These are phyloP conservation scores for Sclerotinia nivalis DNA, from an alignment of 2,329 filamentous ascomycete species.

Conservation along the genomic window DNA sequence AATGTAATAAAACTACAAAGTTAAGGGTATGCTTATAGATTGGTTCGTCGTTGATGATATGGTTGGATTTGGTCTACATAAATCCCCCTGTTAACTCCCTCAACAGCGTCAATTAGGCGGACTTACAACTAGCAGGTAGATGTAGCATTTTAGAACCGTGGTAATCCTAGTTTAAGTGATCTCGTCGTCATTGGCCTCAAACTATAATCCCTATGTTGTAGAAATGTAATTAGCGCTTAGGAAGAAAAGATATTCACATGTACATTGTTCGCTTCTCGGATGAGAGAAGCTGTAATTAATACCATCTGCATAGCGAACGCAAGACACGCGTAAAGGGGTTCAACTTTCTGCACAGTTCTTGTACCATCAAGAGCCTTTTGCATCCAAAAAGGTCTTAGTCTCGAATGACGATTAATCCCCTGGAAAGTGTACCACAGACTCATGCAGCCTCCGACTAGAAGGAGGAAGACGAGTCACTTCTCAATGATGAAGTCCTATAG, in stretches of 20 bases:
- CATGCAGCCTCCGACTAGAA: not conserved
- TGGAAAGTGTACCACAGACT: not conserved
- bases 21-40: not conserved
- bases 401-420: not conserved
- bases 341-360: not conserved
- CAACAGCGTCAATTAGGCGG: not conserved
- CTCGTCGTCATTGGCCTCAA: not conserved
- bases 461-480: not conserved
- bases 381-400: not conserved
- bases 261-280: not conserved
- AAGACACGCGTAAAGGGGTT: not conserved
- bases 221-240: not conserved
- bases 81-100: not conserved
- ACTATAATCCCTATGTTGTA: not conserved
- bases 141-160: not conserved
- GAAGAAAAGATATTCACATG: not conserved
- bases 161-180: not conserved
- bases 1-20: not conserved
- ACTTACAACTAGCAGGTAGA: not conserved
- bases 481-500: not conserved
- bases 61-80: not conserved
- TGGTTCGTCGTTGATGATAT: not conserved
- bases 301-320: not conserved
- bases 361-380: not conserved
- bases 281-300: not conserved